Evolutionary conservation across 2,329 filamentous ascomycete species (phyloP).

Genomic region (Aspergillus pseudoglaucus): DNA sequence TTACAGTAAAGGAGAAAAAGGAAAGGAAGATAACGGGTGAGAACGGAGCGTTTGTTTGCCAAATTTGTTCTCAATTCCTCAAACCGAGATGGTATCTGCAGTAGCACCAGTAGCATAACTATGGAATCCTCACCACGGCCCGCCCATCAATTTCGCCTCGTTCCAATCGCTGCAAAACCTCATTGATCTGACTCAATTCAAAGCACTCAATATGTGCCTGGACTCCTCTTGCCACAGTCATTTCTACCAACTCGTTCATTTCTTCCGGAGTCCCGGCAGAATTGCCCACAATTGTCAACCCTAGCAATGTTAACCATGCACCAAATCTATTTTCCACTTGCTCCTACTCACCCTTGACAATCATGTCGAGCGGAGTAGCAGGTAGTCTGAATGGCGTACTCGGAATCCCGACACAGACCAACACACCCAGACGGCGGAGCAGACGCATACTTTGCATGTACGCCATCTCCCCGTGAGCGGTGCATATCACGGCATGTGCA

Average conservation of each 20-base stretch:
- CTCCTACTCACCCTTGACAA: slow-evolving; percentile 33
- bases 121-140: slow-evolving; percentile 29
- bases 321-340: not conserved
- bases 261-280: slow-evolving; percentile 41
- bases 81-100: too few species aligned
- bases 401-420: slow-evolving; percentile 44
- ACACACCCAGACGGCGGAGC: slow-evolving; percentile 40
- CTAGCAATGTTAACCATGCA: slow-evolving; percentile 9
- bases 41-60: not conserved
- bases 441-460: slow-evolving; percentile 41
- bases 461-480: slow-evolving; percentile 40
- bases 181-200: slow-evolving; percentile 27
- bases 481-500: slow-evolving; percentile 42
- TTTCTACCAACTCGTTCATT: slow-evolving; percentile 41
- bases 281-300: slow-evolving; percentile 41
- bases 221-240: slow-evolving; percentile 39
- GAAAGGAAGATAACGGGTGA: not conserved
- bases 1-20: not conserved
- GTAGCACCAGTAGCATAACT: slow-evolving; percentile 5
- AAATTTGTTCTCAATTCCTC: too few species aligned
- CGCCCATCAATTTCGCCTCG: slow-evolving; percentile 33
- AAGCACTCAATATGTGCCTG: slow-evolving; percentile 32
- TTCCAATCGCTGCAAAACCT: slow-evolving; percentile 29
- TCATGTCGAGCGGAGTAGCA: slow-evolving; percentile 43
- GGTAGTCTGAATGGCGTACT: slow-evolving; percentile 39